Evolutionary conservation across 2,329 filamentous ascomycete genomes (phyloP), one percentile per base, ranked within the genome.

Genomic region (Sclerotinia trifoliorum): DNA sequence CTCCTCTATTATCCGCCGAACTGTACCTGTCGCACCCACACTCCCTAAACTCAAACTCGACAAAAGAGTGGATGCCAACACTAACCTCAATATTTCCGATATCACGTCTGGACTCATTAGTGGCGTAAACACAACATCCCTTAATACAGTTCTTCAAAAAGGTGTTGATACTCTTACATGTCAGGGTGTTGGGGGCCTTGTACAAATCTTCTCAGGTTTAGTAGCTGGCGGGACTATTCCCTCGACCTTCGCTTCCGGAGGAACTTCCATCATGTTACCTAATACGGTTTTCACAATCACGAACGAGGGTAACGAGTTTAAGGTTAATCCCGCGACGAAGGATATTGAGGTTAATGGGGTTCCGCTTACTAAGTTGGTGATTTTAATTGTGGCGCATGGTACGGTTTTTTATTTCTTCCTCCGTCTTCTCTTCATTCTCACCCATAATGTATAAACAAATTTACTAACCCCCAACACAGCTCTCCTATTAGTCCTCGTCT

Each of bases 371-470:
- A 39, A 10, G 17, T 44, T 66, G 32, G 61, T 48, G 1, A 44
- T 51, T 24, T 24, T 66, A 19, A 62, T 66, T 24, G 46, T 62
- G 24, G 44, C 21, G 39, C 65, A 66, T 66, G 65, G 65, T 66
- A 66, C 46, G 65, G 51, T 35, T 26, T 13, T 46, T 24, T 2
- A 5, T 26, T 5, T 32, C 32, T 52, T 52, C 19, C n/a, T 52
- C 29, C 15, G 10, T 17, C 7, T 15, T 7, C 15, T 5, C 3
- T 39, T 3, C 5, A 39, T 8, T 24, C 2, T 5, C 19, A 29
- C 21, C 1, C 13, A 46, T 17, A 32, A 35, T 35, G 5, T 7
- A 8, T 3, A 51, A 51, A 51, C 3, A n/a, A 21, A 26, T 32
- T 58, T 48, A 65, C 51, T 42, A 17, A 52, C 15, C 26, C 13